These are phyloP conservation scores for Xerocomus alliaceus DNA, from an alignment of 1,284 basidiomycete species.

Conservation along the genomic window DNA sequence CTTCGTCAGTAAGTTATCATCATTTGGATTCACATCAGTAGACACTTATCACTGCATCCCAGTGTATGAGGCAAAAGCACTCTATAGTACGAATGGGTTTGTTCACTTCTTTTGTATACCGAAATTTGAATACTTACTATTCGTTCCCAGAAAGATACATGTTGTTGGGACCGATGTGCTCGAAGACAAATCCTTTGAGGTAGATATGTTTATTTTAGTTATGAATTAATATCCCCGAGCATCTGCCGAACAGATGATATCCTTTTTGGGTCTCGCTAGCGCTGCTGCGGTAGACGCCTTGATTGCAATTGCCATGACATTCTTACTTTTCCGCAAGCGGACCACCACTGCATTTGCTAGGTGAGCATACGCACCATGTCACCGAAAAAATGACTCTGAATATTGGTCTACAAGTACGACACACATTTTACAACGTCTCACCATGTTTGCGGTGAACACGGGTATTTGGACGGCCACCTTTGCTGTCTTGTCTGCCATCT, in stretches of 20 bases:
- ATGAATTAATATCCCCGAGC: not conserved
- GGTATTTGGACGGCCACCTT: conserved; percentile 19
- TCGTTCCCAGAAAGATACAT: not conserved
- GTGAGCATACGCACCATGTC: not conserved
- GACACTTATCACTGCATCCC: not conserved
- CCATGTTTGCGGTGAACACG: conserved; percentile 13
- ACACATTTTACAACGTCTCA: conserved; percentile 13
- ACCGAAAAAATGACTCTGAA: no score
- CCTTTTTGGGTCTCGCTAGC: not conserved
- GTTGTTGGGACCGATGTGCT: not conserved
- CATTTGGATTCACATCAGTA: not conserved
- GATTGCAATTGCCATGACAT: conserved; percentile 8
- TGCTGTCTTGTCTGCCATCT: conserved; percentile 13
- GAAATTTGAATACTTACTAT: no score
- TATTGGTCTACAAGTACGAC: conserved; percentile 4
- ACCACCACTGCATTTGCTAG: not conserved
- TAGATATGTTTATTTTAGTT: not conserved
- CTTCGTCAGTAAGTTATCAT: conserved; percentile 1
- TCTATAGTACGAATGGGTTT: not conserved
- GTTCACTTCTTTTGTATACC: not conserved
- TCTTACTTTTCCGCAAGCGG: conserved; percentile 12
- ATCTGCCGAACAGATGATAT: not conserved
- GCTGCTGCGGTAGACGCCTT: conserved; percentile 13
- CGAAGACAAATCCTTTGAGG: not conserved
- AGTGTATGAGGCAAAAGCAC: not conserved